Evolutionary conservation across 495 filamentous ascomycete genomes (phyloP).

Genomic region (Talaromyces liani): DNA sequence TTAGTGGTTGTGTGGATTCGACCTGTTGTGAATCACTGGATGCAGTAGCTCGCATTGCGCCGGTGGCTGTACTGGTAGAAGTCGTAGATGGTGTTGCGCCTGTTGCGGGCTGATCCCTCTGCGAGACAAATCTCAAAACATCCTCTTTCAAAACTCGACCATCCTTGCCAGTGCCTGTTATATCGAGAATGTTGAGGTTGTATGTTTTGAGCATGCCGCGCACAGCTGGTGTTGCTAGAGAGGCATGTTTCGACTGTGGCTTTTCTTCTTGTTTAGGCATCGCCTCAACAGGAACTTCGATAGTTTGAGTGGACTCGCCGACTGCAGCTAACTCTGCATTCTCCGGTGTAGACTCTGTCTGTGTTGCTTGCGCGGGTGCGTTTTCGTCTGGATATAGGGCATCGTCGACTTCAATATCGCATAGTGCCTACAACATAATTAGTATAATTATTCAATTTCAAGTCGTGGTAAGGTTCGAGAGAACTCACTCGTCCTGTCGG

Average conservation of each 20-base stretch:
- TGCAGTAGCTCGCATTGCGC: constrained; percentile 10
- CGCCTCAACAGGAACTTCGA: constrained; percentile 5
- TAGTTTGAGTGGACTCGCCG: not conserved
- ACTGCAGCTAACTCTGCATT: constrained; percentile 16
- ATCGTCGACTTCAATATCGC: constrained; percentile 51
- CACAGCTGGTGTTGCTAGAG: constrained; percentile 86
- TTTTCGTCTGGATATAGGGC: constrained; percentile 49
- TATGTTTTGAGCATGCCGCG: constrained; percentile 76
- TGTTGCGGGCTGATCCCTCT: constrained; percentile 16
- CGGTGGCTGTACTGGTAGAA: not conserved
- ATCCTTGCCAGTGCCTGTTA: constrained; percentile 83
- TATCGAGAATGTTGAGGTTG: constrained; percentile 64
- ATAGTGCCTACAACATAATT: constrained; percentile 32
- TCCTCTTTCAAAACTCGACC: constrained; percentile 92
- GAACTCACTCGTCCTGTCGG: constrained; percentile 67
- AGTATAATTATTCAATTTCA: not conserved
- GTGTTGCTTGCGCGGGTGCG: constrained; percentile 17
- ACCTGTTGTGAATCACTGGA: constrained; percentile 38
- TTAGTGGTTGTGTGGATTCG: constrained; percentile 60
- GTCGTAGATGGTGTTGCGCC: constrained; percentile 8
- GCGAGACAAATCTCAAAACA: constrained; percentile 60
- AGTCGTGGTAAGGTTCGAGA: not conserved
- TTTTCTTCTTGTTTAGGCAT: not conserved
- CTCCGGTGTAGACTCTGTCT: constrained; percentile 10
- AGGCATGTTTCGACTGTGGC: constrained; percentile 47